These are phyloP conservation scores for Pestalotiopsis sp. DNA, from an alignment of 2,329 filamentous ascomycete species.

Conservation along the genomic window DNA sequence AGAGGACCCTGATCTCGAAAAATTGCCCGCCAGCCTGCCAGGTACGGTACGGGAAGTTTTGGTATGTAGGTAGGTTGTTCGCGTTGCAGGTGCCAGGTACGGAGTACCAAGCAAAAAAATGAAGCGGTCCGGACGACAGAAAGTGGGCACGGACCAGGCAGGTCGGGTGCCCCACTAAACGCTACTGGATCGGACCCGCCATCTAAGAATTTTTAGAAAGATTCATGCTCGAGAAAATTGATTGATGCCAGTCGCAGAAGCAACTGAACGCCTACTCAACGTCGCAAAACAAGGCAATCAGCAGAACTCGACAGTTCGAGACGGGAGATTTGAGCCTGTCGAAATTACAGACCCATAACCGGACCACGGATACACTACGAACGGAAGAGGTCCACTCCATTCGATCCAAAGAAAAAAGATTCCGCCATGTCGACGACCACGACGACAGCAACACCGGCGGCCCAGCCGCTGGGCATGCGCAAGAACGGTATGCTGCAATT, in stretches of 20 bases:
- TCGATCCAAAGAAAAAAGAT: neutral
- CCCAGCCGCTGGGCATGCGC: slow-evolving; percentile 67
- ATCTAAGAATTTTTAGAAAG: slow-evolving; percentile 6
- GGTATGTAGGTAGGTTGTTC: neutral
- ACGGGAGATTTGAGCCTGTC: neutral
- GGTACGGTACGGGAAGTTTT: neutral
- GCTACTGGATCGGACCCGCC: neutral
- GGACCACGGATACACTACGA: neutral
- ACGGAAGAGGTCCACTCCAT: neutral
- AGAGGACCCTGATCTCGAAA: slow-evolving; percentile 5
- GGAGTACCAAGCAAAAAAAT: neutral
- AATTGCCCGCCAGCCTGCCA: neutral
- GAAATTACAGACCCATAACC: neutral
- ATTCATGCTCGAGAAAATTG: slow-evolving; percentile 3
- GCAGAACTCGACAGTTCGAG: neutral
- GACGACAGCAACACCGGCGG: slow-evolving; percentile 34
- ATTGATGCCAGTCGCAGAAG: neutral
- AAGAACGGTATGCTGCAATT: slow-evolving; percentile 69
- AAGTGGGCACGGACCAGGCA: neutral
- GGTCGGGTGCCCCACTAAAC: neutral
- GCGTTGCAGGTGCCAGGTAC: too few species aligned
- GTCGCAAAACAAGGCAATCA: neutral
- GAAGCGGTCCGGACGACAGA: neutral
- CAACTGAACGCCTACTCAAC: neutral
- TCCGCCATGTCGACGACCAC: slow-evolving; percentile 20